Evolutionary conservation across 352 stramenopile genomes (phyloP), one percentile per base, ranked within the genome.

Genomic region (Globisporangium uncinulatum): DNA sequence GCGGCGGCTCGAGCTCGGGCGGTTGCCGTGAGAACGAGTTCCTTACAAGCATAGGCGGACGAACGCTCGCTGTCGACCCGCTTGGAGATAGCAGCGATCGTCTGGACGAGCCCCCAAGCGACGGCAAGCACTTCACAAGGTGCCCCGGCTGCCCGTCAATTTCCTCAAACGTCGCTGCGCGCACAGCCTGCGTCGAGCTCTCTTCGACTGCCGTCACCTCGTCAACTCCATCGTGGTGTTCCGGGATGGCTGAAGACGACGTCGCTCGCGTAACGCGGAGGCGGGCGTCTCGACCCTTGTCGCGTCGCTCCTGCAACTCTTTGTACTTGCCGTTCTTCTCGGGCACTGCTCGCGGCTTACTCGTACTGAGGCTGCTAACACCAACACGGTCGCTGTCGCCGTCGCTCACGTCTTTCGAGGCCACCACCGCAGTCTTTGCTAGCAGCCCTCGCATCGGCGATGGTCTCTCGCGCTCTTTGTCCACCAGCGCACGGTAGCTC

Each of bases 301-400:
- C 73, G 1, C 79, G 74, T 19, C 79, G 73, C 36, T 81, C 61
- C 55, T 87, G 74, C 2, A 89, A 69, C 19, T 71, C 76, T 9
- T 74, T 77, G 57, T 89, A 71, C 49, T 86, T 89, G 6, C 60
- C 61, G 44, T 86, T 87, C n/a, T 79, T 77, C 17, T 87, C 79
- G 3, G 76, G 79, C 9, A 85, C 32, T 5, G 61, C 65, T 54
- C 54, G 45, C 24, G 24, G 24, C 14, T 54, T 59, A 15, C 54
- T 34, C 20, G 44, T 17, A 9, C 11, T 51, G 17, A 48, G 52
- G 5, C 14, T 65, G 24, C 24, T 29, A 39, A 39, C 34, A 8
- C 7, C 7, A 39, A 39, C 10, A 13, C 10, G 19, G 0, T 49
- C 39, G 6, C 19, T 10, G 21, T 39, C 41, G 24, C 13, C 17